phyloP scores from a whole-genome alignment of 2,329 filamentous ascomycete species.

The Ceratocystis eucalypticola region DNA sequence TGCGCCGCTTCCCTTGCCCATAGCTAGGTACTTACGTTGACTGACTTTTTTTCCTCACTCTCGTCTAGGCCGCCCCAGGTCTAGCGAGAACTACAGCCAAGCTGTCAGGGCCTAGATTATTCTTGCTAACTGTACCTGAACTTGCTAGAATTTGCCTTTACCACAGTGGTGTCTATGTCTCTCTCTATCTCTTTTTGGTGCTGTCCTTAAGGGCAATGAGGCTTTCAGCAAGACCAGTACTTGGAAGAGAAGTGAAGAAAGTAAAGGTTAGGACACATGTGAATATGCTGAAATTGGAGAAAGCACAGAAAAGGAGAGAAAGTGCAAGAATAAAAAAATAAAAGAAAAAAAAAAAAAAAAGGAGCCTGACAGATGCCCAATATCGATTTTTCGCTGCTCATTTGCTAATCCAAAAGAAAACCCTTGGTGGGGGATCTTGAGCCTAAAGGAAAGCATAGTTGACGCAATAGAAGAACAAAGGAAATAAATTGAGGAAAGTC shows the following conservation, averaged over 20 bases:
- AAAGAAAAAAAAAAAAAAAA: not conserved
- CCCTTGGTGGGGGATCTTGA: not conserved
- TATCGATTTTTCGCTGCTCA: not conserved
- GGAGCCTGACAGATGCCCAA: not conserved
- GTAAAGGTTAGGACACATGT: too few relatives aligned
- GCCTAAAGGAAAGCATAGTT: not conserved
- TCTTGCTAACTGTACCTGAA: not conserved
- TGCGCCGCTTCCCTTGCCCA: conserved; percentile 3
- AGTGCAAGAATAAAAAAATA: not conserved
- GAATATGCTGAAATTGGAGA: not conserved
- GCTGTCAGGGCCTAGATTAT: not conserved
- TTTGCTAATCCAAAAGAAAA: not conserved
- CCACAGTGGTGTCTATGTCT: not conserved
- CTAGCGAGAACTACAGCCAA: not conserved
- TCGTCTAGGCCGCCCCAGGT: not conserved
- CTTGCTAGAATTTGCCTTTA: not conserved
- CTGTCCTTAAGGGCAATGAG: not conserved
- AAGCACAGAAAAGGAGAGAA: not conserved
- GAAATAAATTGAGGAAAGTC: not conserved
- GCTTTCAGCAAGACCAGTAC: not conserved
- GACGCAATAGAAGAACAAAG: conserved; percentile 7
- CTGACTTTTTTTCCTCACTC: not conserved
- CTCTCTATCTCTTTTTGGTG: not conserved
- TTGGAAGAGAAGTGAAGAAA: not conserved
- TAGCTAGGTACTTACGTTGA: not conserved